Evolutionary conservation across 192 early-diverging fungal genomes (phyloP).

Genomic region (Gaertneriomyces sp.): DNA sequence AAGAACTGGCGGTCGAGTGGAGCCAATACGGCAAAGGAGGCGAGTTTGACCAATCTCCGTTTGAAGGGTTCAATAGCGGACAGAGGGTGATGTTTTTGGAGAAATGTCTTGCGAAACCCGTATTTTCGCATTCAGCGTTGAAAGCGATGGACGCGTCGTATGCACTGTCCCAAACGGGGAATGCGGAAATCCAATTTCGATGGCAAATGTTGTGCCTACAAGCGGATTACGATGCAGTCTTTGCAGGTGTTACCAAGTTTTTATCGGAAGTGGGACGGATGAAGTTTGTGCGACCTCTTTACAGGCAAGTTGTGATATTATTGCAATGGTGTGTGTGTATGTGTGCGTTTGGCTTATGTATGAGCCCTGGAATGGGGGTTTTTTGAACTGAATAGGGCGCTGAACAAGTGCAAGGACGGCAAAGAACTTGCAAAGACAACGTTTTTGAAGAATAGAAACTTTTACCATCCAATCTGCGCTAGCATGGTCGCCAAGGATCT

Average conservation of each 20-base stretch:
- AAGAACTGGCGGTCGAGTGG: conserved; percentile 65
- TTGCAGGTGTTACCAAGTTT: conserved; percentile 73
- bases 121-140: conserved; percentile 60
- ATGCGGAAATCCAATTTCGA: conserved; percentile 82
- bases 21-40: conserved; percentile 26
- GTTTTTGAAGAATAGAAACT: conserved; percentile 68
- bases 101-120: conserved; percentile 58
- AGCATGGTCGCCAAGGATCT: conserved; percentile 56
- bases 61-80: conserved; percentile 67
- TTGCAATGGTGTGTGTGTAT: neutral
- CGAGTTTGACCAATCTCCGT: conserved; percentile 58
- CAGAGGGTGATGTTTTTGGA: conserved; percentile 87
- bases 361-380: neutral
- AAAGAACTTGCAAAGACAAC: conserved; percentile 70
- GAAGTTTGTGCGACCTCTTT: conserved; percentile 88
- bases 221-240: conserved; percentile 71
- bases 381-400: conserved; percentile 23
- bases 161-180: conserved; percentile 61
- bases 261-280: conserved; percentile 86
- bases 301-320: conserved; percentile 31
- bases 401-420: conserved; percentile 65
- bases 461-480: conserved; percentile 94
- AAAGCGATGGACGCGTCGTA: conserved; percentile 71
- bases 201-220: conserved; percentile 83
- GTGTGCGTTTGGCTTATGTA: neutral